phyloP scores from a whole-genome alignment of 495 filamentous ascomycete genomes.

The Penicillium mononematosum region DNA sequence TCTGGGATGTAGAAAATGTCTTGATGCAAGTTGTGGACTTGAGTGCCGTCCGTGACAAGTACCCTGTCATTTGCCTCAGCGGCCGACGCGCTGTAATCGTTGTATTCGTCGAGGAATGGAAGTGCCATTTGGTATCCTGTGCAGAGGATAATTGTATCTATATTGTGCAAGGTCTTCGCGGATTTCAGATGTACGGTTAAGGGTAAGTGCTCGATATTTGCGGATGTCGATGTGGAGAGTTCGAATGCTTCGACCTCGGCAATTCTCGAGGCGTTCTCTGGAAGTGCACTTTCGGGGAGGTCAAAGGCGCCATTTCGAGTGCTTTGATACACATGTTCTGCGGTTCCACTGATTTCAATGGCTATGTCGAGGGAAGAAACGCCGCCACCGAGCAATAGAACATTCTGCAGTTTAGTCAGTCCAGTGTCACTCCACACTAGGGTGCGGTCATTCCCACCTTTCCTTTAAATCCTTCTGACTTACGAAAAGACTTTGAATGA shows the following conservation, averaged over 20 bases:
- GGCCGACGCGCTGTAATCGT: slow-evolving; percentile 30
- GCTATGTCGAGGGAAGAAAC: slow-evolving; percentile 62
- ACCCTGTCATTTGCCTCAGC: slow-evolving; percentile 46
- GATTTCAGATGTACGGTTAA: slow-evolving; percentile 40
- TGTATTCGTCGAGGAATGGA: slow-evolving; percentile 54
- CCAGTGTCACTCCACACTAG: not conserved
- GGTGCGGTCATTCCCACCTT: slow-evolving; percentile 30
- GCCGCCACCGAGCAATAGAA: slow-evolving; percentile 60
- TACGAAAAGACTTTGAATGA: slow-evolving; percentile 63
- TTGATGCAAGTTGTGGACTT: slow-evolving; percentile 65
- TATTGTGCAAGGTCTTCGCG: slow-evolving; percentile 43
- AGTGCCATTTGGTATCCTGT: slow-evolving; percentile 64
- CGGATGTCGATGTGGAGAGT: slow-evolving; percentile 20
- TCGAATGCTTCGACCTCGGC: slow-evolving; percentile 42
- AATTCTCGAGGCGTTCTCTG: slow-evolving; percentile 49
- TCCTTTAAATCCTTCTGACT: slow-evolving; percentile 42
- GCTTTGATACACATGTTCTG: slow-evolving; percentile 56
- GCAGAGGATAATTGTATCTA: slow-evolving; percentile 58
- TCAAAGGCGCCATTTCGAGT: slow-evolving; percentile 58
- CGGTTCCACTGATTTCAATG: slow-evolving; percentile 51
- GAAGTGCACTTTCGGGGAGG: slow-evolving; percentile 47
- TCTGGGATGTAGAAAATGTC: slow-evolving; percentile 69
- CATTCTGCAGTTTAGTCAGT: slow-evolving; percentile 38
- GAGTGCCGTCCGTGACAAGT: slow-evolving; percentile 62
- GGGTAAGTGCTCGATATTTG: slow-evolving; percentile 40